Evolutionary conservation across 805 yeast species (phyloP).

Genomic region (Myxozyma neglecta): DNA sequence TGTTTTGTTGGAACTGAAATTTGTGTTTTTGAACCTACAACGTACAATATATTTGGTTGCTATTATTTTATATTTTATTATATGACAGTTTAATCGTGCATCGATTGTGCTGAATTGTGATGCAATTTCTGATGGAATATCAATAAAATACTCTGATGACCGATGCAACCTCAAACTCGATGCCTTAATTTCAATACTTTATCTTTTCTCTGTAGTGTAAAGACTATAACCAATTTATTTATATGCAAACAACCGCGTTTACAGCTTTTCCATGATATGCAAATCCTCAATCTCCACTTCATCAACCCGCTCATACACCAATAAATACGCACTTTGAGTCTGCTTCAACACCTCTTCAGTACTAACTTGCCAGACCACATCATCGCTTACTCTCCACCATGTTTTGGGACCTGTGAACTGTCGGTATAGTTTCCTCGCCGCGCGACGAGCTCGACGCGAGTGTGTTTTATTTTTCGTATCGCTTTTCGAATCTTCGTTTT

Average conservation of each 20-base stretch:
- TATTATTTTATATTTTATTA: no score
- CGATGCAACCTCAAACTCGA: not conserved
- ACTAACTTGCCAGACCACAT: conserved; percentile 62
- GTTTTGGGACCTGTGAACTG: conserved; percentile 31
- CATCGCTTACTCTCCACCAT: conserved; percentile 84
- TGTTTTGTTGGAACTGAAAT: no score
- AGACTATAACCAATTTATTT: no score
- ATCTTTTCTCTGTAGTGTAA: not conserved
- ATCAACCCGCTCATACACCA: conserved; percentile 61
- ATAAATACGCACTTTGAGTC: conserved; percentile 76
- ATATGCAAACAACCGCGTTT: no score
- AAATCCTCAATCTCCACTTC: not conserved
- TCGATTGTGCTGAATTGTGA: no score
- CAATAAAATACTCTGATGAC: no score
- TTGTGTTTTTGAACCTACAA: no score
- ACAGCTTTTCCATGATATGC: no score
- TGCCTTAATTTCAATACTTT: not conserved
- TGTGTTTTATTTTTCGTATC: not conserved
- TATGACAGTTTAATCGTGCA: no score
- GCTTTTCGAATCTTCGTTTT: not conserved
- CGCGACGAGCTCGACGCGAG: conserved; percentile 4
- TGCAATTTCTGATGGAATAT: no score
- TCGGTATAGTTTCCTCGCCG: conserved; percentile 6
- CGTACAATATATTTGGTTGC: no score
- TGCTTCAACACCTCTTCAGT: conserved; percentile 62